Conservation (phyloP, 192 early-diverging fungal genomes). For the Coemansia asiatica region DNA sequence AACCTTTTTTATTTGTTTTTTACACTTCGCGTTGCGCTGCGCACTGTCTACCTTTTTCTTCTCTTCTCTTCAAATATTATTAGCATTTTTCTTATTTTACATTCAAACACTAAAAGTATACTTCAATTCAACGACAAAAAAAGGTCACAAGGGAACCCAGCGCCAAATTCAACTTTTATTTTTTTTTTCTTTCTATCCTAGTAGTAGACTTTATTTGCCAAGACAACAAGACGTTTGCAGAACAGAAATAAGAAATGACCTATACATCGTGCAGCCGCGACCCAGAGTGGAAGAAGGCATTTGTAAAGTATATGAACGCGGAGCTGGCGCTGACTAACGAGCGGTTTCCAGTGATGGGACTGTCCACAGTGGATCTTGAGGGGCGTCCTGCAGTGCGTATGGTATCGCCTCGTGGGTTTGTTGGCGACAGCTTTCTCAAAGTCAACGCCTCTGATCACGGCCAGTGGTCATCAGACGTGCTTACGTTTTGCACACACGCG, state of each 20-base stretch:
- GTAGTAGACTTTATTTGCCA: not conserved
- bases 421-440: slow-evolving; percentile 44
- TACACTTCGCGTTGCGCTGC: not conserved
- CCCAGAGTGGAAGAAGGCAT: slow-evolving; percentile 48
- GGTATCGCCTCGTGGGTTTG: slow-evolving; percentile 46
- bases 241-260: not conserved
- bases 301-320: slow-evolving; percentile 24
- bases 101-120: not conserved
- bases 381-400: slow-evolving; percentile 46
- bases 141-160: not conserved
- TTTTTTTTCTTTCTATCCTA: not conserved
- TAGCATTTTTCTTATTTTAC: no score
- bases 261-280: slow-evolving; percentile 23
- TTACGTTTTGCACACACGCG: slow-evolving; percentile 51
- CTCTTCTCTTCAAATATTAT: not conserved
- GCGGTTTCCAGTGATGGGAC: slow-evolving; percentile 32
- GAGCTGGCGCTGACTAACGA: slow-evolving; percentile 28
- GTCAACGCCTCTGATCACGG: slow-evolving; percentile 28
- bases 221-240: not conserved
- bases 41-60: not conserved
- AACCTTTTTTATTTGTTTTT: not conserved
- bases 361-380: slow-evolving; percentile 43
- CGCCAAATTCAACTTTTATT: no score
- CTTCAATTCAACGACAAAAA: not conserved
- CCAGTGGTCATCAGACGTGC: slow-evolving; percentile 49